These are phyloP conservation scores for Desmodesmus armatus DNA, from an alignment of 139 green algal species.

Conservation along the genomic window DNA sequence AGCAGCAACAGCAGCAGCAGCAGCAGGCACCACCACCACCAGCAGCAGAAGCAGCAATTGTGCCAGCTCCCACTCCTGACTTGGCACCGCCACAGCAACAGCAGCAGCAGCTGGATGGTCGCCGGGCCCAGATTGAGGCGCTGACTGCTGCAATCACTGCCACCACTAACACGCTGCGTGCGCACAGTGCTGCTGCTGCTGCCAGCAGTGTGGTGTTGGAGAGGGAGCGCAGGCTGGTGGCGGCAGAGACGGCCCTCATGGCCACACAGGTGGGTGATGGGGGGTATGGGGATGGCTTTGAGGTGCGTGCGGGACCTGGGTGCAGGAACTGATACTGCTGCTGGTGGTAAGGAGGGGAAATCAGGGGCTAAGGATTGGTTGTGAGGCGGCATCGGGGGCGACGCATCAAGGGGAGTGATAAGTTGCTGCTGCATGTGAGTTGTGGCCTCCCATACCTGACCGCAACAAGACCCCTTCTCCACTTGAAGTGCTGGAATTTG, in stretches of 20 bases:
- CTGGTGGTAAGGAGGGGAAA: too few species aligned
- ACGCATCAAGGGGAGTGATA: too few species aligned
- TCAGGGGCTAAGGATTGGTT: too few species aligned
- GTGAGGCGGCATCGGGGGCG: too few species aligned
- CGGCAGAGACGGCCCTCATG: slow-evolving; percentile 23
- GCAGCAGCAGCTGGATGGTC: not conserved
- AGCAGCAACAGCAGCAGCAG: not conserved
- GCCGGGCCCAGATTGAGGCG: slow-evolving; percentile 22
- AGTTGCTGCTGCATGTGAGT: too few species aligned
- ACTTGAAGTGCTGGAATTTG: too few species aligned
- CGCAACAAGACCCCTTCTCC: too few species aligned
- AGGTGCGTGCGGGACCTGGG: too few species aligned
- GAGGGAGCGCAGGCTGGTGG: slow-evolving; percentile 1
- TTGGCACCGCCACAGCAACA: not conserved
- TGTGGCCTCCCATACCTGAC: too few species aligned
- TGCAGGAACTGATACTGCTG: too few species aligned
- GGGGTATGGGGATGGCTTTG: too few species aligned
- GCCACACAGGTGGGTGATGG: too few species aligned
- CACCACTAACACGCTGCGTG: slow-evolving; percentile 32
- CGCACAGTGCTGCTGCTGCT: slow-evolving; percentile 31
- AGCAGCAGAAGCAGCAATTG: not conserved
- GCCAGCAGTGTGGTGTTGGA: slow-evolving; percentile 31
- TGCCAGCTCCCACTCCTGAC: not conserved
- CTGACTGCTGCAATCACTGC: slow-evolving; percentile 14
- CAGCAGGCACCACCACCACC: not conserved